Base-by-base conservation (phyloP, 179 eudicot species). In the Spinacia oleracea region DNA sequence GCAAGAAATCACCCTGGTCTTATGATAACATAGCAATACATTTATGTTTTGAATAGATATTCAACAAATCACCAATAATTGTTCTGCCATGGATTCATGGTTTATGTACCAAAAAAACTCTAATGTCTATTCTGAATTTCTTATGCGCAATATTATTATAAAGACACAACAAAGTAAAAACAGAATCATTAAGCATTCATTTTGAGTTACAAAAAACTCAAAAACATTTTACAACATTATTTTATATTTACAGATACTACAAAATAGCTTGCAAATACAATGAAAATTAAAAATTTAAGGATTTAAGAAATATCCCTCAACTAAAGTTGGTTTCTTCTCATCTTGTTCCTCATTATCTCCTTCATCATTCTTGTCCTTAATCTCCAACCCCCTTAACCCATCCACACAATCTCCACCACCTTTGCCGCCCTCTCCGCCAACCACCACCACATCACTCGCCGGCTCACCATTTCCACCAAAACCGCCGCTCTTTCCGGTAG, bases 381-480 rank as follows among this genome's bases (percentile, higher is more conserved):
- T 81, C 78, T 81, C 59, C 83, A 88, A 81, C 32, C 83, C 92
- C 25, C 60, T 51, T 59, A 84, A 60, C 27, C 80, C 90, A 73
- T 84, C 91, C n/a, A 90, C 89, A 75, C 89, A 89, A 46, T 69
- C 84, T 15, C 79, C 74, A 50, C 66, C n/a, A 35, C 40, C 77
- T 6, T 53, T 78, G 27, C 72, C 83, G 11, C 48, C 75, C 0
- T 51, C 79, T 14, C 78, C 71, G 38, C 77, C 74, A 20, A 53
- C 60, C 58, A 81, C 88, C 72, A 65, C 74, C 45, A 73, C 74
- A 43, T 71, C 79, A 55, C 73, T 73, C 81, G 77, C 84, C 40
- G 74, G 72, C 9, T 81, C 86, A 3, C 69, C 42, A 16, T 21
- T 78, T 63, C 78, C 82, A 29, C 72, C 81, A 81, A 73, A 59